Conservation (phyloP, 306 rosid genomes). For the Pyrus betulifolia region DNA sequence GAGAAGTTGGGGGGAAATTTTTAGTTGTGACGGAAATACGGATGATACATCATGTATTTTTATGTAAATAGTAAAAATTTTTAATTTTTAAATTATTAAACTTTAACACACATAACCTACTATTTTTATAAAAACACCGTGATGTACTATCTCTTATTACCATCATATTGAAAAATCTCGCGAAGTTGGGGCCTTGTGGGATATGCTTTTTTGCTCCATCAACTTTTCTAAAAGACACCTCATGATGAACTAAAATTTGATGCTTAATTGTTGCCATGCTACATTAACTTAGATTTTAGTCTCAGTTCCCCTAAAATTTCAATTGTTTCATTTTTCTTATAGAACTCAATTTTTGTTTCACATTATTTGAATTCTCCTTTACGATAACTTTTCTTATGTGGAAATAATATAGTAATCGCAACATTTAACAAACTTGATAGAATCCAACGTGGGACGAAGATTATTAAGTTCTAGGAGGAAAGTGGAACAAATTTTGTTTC, state of each 20-base stretch:
- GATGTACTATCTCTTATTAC: no score
- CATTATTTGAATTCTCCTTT: no score
- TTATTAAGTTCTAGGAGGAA: not conserved
- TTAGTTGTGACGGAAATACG: no score
- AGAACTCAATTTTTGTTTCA: not conserved
- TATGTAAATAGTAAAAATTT: no score
- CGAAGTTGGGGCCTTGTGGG: conserved; percentile 1
- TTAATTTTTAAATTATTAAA: no score
- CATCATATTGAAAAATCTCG: no score
- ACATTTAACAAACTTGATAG: not conserved
- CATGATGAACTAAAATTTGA: not conserved
- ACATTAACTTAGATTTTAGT: not conserved
- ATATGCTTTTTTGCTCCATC: not conserved
- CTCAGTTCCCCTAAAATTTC: not conserved
- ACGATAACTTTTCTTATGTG: no score
- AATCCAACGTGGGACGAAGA: not conserved
- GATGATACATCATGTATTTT: no score
- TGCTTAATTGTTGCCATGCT: not conserved
- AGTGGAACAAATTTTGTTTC: no score
- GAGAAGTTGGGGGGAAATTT: not conserved
- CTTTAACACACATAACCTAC: no score
- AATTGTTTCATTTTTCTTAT: no score
- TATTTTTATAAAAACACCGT: no score
- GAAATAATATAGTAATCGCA: not conserved
- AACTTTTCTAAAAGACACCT: not conserved